Base-by-base conservation (phyloP, 1,284 basidiomycete genomes). In the Caloboletus inedulis region DNA sequence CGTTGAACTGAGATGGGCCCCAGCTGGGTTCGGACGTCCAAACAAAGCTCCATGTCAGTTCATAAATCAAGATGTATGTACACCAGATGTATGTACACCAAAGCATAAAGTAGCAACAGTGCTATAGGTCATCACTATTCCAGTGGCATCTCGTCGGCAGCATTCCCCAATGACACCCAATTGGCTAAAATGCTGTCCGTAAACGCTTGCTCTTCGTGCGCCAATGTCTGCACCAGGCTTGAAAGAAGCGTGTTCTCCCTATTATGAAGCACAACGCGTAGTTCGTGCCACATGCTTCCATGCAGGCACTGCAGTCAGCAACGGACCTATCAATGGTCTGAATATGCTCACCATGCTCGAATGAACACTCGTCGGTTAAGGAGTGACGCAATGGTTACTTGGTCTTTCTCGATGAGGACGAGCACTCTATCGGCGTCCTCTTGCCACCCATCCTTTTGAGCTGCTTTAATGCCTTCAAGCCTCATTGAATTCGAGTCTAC, bases 271-370 rank as follows among this genome's bases (percentile, higher is more conserved):
- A 95, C 85, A 3, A 94, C 87, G 13, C 89, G 82, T 14, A 95
- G 76, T 69, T 96, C 93, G 62, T 94, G 89, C 92, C 93, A 96
- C 80, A 95, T 82, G 59, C 93, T 91, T 48, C 40, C 49, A 43
- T n/a, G 18, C 40, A 43, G 23, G 19, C n/a, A 7, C 37, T 39
- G 44, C 55, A 36, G 21, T 55, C 46, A 52, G 35, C 16, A 33
- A 50, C 14, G n/a, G 35, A 23, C 35, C 40, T 31, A 50, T 34
- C 3, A 43, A 25, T 19, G 27, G 34, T 47, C 35, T 35, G 43
- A 29, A 54, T 23, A 39, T 13, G 67, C 83, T 60, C 59, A 91
- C 89, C 84, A 91, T 52, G 87, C 87, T 37, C 90, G 84, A 55
- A 94, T 86, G 64, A 94, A 94, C 9, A 94, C 81, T 30, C 91